Evolutionary conservation across 2,329 filamentous ascomycete genomes (phyloP), one percentile per base, ranked within the genome.

Genomic region (Colletotrichum truncatum): DNA sequence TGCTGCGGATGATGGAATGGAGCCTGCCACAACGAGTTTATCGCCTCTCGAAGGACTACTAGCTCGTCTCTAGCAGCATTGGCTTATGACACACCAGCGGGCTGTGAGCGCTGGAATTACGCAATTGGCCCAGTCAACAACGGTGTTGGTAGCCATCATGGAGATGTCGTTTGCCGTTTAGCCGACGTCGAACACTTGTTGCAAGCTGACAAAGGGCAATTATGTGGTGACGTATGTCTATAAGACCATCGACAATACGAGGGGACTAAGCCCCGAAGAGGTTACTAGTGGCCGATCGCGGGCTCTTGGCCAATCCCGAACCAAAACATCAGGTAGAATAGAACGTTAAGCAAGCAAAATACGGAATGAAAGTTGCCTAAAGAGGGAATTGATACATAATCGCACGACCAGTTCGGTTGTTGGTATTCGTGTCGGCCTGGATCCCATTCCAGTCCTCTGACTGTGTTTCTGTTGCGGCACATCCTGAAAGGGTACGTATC

Each of bases 1-100:
- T 57, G 28, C 28, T 57, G 18, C 43, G 28, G 54, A 57, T 48
- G 12, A 36, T 55, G 16, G 51, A 46, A 21, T 48, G 11, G 56
- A 57, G 14, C 56, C 63, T 16, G 56, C 56, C 9, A 66, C 63
- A 36, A 79, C 76, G 38, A 79, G 73, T 16, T 81, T 77, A 68
- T 78, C 78, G 41, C 78, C 77, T 80, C 36, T 77, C 76, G 68
- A 85, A 86, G 71, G n/a, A n/a, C n/a, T n/a, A n/a, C n/a, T 78
- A 77, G 60, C 83, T 83, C 30, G 80, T 81, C 77, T 88, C 84
- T 26, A 87, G 80, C 21, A 87, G 80, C 3, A 87, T 74, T 69
- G 88, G 80, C 2, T 85, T 84, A 72, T 89, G 87, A 3, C 81
- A 86, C 14, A 83, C 86, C n/a, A 89, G 67, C 86, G 84, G 73